Conservation (phyloP, 2,329 filamentous ascomycete species). For the Xenosphaeropsis pyriputrescens region DNA sequence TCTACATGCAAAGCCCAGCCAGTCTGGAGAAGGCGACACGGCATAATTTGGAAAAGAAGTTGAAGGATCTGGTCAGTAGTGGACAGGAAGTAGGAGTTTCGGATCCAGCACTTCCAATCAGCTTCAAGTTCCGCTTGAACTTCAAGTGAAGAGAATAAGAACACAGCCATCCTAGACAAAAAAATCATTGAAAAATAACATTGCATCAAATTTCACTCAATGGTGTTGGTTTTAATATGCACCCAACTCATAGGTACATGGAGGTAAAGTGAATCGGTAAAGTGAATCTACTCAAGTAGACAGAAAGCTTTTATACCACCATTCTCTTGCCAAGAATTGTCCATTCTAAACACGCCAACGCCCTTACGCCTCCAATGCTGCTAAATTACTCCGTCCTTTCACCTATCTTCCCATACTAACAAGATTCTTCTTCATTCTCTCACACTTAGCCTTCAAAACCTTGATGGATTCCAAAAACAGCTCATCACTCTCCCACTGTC, state of each 20-base stretch:
- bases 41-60: slow-evolving; percentile 64
- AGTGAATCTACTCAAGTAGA: too few relatives aligned
- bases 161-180: too few relatives aligned
- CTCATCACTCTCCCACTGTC: slow-evolving; percentile 88
- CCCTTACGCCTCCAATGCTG: slow-evolving; percentile 16
- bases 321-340: not conserved
- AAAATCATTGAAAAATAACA: too few relatives aligned
- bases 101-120: slow-evolving; percentile 65
- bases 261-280: too few relatives aligned
- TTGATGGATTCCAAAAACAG: slow-evolving; percentile 84
- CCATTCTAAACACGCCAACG: slow-evolving; percentile 13
- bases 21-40: slow-evolving; percentile 74
- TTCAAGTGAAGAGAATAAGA: slow-evolving; percentile 3
- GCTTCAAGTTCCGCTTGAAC: slow-evolving; percentile 17
- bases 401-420: slow-evolving; percentile 38
- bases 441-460: slow-evolving; percentile 73
- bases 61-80: slow-evolving; percentile 61
- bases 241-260: too few relatives aligned
- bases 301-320: too few relatives aligned
- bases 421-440: slow-evolving; percentile 56
- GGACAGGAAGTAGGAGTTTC: slow-evolving; percentile 87
- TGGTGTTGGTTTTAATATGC: too few relatives aligned
- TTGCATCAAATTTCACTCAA: too few relatives aligned
- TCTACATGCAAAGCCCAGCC: slow-evolving; percentile 80
- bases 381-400: slow-evolving; percentile 3